A percentile compares a stretch with the other conserved stretches of the same genome.
Evolutionary conservation across 169 alveolate genomes (phyloP).

Genomic region (Cryptosporidium sp.): DNA sequence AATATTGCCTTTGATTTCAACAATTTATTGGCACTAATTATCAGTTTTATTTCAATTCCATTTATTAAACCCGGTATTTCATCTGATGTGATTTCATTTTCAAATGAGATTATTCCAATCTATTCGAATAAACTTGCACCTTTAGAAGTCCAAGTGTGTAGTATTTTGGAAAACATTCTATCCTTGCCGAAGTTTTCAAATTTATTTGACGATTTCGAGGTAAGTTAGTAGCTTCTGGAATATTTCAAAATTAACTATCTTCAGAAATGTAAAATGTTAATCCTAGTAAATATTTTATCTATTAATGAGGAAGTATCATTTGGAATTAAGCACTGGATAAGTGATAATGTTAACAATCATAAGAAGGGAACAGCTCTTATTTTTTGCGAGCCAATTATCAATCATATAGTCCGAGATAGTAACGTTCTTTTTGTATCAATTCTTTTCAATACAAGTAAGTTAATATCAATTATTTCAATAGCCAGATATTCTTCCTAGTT

Average conservation of each 20-base stretch:
- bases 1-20: background rate
- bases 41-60: constrained; percentile 51
- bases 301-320: constrained; percentile 7
- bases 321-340: constrained; percentile 26
- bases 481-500: background rate
- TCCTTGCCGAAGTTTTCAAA: constrained; percentile 19
- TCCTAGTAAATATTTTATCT: constrained; percentile 11
- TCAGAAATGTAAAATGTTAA: constrained; percentile 31
- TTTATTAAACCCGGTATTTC: constrained; percentile 51
- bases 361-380: background rate
- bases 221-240: background rate
- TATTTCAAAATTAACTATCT: background rate
- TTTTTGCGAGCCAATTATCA: background rate
- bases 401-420: background rate
- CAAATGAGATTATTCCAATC: background rate
- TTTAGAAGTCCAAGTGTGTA: constrained; percentile 19
- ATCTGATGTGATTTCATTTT: constrained; percentile 9
- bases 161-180: background rate
- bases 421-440: background rate
- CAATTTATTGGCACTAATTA: constrained; percentile 9
- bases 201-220: constrained; percentile 27
- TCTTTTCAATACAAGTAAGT: constrained; percentile 60
- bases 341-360: background rate
- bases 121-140: constrained; percentile 39
- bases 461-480: background rate